Base-by-base conservation (phyloP, 2,329 filamentous ascomycete genomes). In the Ophiostoma sp. region DNA sequence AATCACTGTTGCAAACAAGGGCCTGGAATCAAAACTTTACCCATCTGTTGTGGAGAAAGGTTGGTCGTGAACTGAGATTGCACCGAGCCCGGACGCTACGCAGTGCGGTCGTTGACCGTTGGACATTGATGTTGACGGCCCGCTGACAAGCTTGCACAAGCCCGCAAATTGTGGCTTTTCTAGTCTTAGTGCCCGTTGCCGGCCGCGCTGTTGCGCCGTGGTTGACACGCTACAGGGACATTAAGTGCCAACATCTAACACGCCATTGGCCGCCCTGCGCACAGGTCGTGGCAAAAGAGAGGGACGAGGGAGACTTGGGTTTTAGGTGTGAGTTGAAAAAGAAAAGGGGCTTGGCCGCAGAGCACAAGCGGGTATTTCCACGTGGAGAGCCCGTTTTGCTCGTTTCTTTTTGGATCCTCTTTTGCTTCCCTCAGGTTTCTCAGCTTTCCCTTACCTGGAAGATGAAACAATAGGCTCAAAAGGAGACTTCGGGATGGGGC, bases 161-260 rank as follows among this genome's bases (percentile, higher is more conserved):
- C 61, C n/a, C 61, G 61, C 22, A 39, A 64, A 64, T 25, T 42
- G 15, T n/a, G 33, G 25, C 39, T 22, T 33, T 50, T 2, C 25
- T 25, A 31, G 64, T 68, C 39, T 28, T 68, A 68, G 64, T 7
- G 64, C 25, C 64, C 64, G 64, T 33, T 68, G 42, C 42, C 15
- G 63, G 42, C 25, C 45, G 64, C 17, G 42, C 45, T 25, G 39
- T 68, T 4, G 42, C 25, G 45, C 42, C 3, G 15, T 3, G 25
- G 3, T 55, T 7, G 22, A 31, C n/a, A 39, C n/a, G 33, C 19
- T 64, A 64, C 22, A 5, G 12, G 4, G n/a, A 9, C 22, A 6
- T 22, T 11, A 19, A n/a, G 17, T 19, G 17, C 19, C 3, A 61
- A 22, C 31, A 11, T n/a, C 17, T n/a, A n/a, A 19, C 22, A 36